Evolutionary conservation across 176 grass and related monocot genomes (phyloP).

Genomic region (Coix lacrymajobi): DNA sequence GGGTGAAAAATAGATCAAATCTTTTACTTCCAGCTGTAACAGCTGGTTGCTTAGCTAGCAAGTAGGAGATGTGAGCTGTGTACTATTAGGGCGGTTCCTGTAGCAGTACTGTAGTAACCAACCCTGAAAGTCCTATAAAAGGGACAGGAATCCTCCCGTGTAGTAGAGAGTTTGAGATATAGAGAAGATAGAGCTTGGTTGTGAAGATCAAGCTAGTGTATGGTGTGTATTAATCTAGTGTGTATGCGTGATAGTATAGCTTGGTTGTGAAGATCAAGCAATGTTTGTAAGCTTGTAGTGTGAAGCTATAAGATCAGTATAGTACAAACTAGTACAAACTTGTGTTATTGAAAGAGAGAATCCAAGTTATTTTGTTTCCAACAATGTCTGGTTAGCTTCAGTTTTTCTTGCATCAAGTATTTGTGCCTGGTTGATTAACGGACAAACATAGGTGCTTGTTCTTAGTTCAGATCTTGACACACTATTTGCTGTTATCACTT

Average conservation of each 20-base stretch:
- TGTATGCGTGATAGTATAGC: too few relatives aligned
- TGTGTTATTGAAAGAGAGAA: too few relatives aligned
- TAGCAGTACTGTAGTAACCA: background rate
- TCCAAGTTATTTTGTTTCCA: too few relatives aligned
- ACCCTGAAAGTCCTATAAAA: background rate
- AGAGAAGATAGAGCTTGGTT: background rate
- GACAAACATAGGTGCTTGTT: conserved; percentile 19
- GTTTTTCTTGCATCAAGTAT: background rate
- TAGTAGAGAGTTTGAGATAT: background rate
- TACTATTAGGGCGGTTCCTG: background rate
- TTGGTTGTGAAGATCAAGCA: background rate
- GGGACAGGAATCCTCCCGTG: background rate
- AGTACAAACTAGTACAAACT: too few relatives aligned
- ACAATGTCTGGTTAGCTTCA: too few relatives aligned
- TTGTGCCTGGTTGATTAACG: conserved; percentile 20
- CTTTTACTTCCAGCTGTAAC: background rate
- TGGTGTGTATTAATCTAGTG: too few relatives aligned
- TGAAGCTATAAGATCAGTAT: background rate
- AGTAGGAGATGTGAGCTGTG: background rate
- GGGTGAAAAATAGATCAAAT: background rate
- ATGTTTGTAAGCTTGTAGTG: background rate
- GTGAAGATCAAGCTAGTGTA: too few relatives aligned
- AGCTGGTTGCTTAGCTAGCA: background rate
- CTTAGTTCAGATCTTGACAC: background rate
- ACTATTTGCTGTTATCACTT: background rate